Conservation (phyloP, 345 rosid species). For the Citrus maxima region DNA sequence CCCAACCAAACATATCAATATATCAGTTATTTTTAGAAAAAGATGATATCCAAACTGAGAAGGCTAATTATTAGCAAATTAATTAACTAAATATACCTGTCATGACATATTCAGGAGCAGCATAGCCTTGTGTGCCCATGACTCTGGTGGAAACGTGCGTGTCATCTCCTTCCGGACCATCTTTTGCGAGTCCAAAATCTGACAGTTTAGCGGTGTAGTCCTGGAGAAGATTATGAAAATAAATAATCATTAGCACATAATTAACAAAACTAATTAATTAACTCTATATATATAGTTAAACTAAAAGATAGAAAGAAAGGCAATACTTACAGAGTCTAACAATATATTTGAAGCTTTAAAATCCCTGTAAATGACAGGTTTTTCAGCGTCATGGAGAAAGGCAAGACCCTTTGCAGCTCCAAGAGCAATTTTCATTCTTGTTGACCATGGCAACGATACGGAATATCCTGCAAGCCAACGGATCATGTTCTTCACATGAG, state of each 20-base stretch:
- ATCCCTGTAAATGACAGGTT: constrained; percentile 90
- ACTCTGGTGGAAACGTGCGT: constrained; percentile 90
- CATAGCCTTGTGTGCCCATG: constrained; percentile 96
- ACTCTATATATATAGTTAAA: not conserved
- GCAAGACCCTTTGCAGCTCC: constrained; percentile 97
- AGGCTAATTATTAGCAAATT: not conserved
- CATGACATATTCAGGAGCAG: constrained; percentile 94
- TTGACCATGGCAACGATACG: constrained; percentile 73
- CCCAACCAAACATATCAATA: not conserved
- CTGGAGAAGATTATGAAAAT: constrained; percentile 27
- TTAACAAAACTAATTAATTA: too few species aligned
- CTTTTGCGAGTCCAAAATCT: constrained; percentile 89
- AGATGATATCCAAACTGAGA: too few species aligned
- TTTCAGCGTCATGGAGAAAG: constrained; percentile 77
- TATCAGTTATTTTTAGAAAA: not conserved
- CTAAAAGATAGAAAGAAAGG: not conserved
- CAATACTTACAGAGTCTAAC: constrained; percentile 65
- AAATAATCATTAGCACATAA: not conserved
- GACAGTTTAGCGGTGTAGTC: constrained; percentile 81
- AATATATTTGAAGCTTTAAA: constrained; percentile 89
- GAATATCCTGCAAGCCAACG: constrained; percentile 53
- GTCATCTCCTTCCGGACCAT: constrained; percentile 94
- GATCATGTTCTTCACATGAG: not conserved
- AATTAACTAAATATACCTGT: constrained; percentile 43
- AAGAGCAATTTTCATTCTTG: constrained; percentile 87